A percentile compares a stretch with the other conserved stretches of the same genome.
phyloP scores from a whole-genome alignment of 2,329 filamentous ascomycete genomes.

The Penicillium corylophilum region DNA sequence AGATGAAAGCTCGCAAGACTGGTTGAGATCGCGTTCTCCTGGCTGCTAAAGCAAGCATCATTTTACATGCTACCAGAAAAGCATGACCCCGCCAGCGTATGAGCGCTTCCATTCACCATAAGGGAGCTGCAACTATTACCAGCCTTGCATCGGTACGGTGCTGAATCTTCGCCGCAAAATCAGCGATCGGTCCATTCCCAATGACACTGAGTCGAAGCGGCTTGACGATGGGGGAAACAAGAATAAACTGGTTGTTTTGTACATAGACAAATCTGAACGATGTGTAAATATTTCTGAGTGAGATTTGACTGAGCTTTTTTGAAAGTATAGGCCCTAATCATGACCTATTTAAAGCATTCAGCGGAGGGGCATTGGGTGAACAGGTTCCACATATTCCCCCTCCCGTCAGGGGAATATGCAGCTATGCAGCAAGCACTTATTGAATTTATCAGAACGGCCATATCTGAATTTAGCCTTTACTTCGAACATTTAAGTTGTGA shows the following conservation, averaged over 20 bases:
- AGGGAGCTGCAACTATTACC: background rate
- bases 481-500: background rate
- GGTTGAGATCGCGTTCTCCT: constrained; percentile 18
- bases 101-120: background rate
- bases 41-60: background rate
- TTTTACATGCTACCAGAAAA: background rate
- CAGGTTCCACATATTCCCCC: too few species aligned
- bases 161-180: background rate
- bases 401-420: too few species aligned
- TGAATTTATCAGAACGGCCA: background rate
- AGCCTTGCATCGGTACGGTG: background rate
- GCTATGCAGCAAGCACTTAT: background rate
- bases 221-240: background rate
- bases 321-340: background rate
- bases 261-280: background rate
- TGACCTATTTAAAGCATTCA: too few species aligned
- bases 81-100: background rate
- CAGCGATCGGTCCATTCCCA: background rate
- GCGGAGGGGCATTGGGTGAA: too few species aligned
- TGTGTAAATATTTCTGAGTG: background rate
- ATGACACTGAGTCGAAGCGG: background rate
- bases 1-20: constrained; percentile 73
- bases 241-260: background rate
- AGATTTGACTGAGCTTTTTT: background rate
- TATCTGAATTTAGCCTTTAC: constrained; percentile 6